Percentiles rank a stretch among this genome's conserved stretches.
Conservation (phyloP, 2,329 filamentous ascomycete genomes). For the Diaporthe citrichinensis region DNA sequence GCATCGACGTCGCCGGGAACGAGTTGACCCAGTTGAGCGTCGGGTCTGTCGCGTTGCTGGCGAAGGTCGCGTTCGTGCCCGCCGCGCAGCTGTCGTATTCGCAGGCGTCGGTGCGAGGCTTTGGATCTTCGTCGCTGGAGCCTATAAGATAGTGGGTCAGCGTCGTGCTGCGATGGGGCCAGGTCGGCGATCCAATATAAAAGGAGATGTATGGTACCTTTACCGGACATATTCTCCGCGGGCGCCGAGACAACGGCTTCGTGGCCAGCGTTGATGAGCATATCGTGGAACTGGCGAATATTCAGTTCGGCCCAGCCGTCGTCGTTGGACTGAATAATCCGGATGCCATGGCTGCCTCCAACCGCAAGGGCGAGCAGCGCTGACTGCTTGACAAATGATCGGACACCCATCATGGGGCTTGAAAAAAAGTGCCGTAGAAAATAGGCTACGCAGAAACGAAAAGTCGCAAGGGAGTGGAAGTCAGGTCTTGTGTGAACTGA, state of each 20-base stretch:
- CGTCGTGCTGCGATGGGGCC: not conserved
- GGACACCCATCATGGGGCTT: constrained; percentile 35
- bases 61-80: constrained; percentile 65
- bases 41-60: constrained; percentile 68
- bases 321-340: constrained; percentile 77
- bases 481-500: not conserved
- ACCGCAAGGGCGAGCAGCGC: constrained; percentile 33
- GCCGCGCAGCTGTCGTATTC: constrained; percentile 73
- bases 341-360: constrained; percentile 24
- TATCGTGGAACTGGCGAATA: constrained; percentile 70
- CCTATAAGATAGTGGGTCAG: constrained; percentile 55
- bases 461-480: not conserved
- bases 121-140: constrained; percentile 64
- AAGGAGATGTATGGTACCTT: constrained; percentile 64
- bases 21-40: constrained; percentile 81
- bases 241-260: constrained; percentile 75
- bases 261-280: constrained; percentile 68
- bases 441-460: not conserved
- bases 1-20: constrained; percentile 75
- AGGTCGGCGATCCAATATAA: not conserved
- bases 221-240: constrained; percentile 76
- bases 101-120: constrained; percentile 64
- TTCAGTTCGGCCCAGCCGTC: constrained; percentile 83
- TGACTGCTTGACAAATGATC: constrained; percentile 35
- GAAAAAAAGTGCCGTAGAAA: not conserved